phyloP scores from a whole-genome alignment of 169 alveolate genomes.

The Theileria annulata region DNA sequence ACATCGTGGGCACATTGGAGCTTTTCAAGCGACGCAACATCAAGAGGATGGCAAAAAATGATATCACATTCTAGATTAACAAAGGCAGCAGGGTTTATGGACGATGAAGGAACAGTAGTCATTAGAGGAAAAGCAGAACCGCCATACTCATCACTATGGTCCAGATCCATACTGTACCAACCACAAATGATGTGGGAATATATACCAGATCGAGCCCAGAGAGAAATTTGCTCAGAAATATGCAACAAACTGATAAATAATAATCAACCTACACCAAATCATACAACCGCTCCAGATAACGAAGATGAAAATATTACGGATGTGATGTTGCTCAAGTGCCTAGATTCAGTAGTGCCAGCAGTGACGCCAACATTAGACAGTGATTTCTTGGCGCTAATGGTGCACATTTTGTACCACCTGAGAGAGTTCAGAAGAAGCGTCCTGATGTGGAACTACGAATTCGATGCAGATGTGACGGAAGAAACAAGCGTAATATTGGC shows the following conservation, averaged over 20 bases:
- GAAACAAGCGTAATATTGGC: conserved; percentile 75
- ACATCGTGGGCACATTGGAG: conserved; percentile 93
- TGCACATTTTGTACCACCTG: conserved; percentile 75
- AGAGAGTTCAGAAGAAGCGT: conserved; percentile 80
- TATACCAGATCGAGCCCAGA: conserved; percentile 64
- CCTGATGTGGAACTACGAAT: conserved; percentile 67
- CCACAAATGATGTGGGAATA: conserved; percentile 87
- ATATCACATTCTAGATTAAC: conserved; percentile 85
- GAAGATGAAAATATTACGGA: conserved; percentile 28
- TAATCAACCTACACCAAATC: neutral
- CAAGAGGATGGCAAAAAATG: conserved; percentile 92
- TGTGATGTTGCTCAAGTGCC: conserved; percentile 34
- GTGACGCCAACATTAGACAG: conserved; percentile 71
- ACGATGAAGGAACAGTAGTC: conserved; percentile 87
- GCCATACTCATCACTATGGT: conserved; percentile 86
- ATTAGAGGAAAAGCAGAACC: conserved; percentile 90
- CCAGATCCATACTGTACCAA: conserved; percentile 78
- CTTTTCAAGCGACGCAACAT: conserved; percentile 85
- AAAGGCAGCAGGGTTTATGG: conserved; percentile 85
- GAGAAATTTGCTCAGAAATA: conserved; percentile 54
- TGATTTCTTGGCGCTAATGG: conserved; percentile 71
- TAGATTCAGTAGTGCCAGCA: conserved; percentile 73
- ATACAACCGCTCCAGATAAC: neutral
- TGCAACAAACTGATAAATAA: neutral
- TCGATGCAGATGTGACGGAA: conserved; percentile 25